phyloP scores from a whole-genome alignment of 192 early-diverging fungal species.

The Backusella macrospora region DNA sequence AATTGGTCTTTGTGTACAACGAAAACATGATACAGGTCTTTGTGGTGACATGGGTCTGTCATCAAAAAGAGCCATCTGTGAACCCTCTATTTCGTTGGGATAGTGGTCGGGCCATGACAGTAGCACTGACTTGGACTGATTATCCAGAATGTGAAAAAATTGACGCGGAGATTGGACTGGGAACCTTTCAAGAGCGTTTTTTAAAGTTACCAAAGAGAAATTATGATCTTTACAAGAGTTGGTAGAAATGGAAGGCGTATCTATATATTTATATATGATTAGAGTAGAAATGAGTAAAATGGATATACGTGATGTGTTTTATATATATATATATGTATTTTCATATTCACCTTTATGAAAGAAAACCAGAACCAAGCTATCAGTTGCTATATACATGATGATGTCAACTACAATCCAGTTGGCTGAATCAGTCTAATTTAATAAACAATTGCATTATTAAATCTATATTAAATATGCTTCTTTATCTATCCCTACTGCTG shows the following conservation, averaged over 20 bases:
- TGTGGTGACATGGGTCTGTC: conserved; percentile 13
- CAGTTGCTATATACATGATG: conserved; percentile 39
- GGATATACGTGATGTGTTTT: background rate
- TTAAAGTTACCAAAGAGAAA: conserved; percentile 4
- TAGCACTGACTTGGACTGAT: conserved; percentile 22
- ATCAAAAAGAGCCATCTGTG: background rate
- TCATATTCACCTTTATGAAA: conserved; percentile 30
- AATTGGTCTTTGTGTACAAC: conserved; percentile 17
- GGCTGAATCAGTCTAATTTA: conserved; percentile 12
- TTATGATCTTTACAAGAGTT: conserved; percentile 16
- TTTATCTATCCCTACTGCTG: conserved; percentile 11
- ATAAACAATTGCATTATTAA: conserved; percentile 12
- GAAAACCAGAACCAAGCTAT: conserved; percentile 30
- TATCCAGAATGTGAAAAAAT: conserved; percentile 24
- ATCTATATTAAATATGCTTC: conserved; percentile 6
- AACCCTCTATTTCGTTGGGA: conserved; percentile 11
- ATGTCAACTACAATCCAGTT: conserved; percentile 37
- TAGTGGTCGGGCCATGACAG: conserved; percentile 23
- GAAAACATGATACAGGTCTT: conserved; percentile 22
- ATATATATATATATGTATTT: background rate
- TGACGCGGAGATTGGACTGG: conserved; percentile 13
- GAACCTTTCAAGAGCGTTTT: background rate
- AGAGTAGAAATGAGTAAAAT: background rate
- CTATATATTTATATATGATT: background rate
- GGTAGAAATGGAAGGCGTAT: background rate